Conservation (phyloP, 345 rosid genomes). For the Lepidium sativum region DNA sequence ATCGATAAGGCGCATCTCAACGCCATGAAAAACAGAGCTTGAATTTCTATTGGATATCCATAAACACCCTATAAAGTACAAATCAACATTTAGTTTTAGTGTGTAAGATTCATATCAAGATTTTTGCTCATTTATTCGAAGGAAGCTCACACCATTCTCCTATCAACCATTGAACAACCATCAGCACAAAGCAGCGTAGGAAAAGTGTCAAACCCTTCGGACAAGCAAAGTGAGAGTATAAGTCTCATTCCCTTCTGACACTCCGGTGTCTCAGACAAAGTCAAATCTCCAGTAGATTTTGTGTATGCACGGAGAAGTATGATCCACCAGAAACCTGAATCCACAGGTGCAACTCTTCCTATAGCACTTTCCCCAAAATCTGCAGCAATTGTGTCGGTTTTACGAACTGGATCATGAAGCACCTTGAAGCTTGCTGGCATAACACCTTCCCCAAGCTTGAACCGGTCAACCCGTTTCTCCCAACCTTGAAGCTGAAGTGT, state of each 20-base stretch:
- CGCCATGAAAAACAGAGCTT: constrained; percentile 72
- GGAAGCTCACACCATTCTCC: constrained; percentile 54
- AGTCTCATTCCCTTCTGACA: constrained; percentile 74
- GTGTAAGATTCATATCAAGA: background rate
- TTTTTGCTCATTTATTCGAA: background rate
- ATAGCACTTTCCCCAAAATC: constrained; percentile 78
- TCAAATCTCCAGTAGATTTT: constrained; percentile 58
- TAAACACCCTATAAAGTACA: constrained; percentile 51
- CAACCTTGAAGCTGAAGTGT: constrained; percentile 69
- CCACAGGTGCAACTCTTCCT: constrained; percentile 79
- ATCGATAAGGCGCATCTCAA: constrained; percentile 48
- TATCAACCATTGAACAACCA: constrained; percentile 76
- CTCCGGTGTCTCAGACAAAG: constrained; percentile 55
- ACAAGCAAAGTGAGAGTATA: constrained; percentile 50
- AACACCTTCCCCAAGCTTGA: constrained; percentile 75
- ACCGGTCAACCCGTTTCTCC: constrained; percentile 64
- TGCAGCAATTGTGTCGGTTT: constrained; percentile 51
- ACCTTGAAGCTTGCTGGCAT: constrained; percentile 87
- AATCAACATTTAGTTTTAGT: background rate
- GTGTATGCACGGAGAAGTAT: constrained; percentile 79
- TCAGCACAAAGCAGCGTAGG: constrained; percentile 74
- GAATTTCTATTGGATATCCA: constrained; percentile 79
- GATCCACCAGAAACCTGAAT: constrained; percentile 89
- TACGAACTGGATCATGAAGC: constrained; percentile 59
- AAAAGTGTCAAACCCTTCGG: constrained; percentile 78